Percentiles rank a stretch among this genome's conserved stretches.
Conservation (phyloP, 169 alveolate species). For the Nephromyces sp. region DNA sequence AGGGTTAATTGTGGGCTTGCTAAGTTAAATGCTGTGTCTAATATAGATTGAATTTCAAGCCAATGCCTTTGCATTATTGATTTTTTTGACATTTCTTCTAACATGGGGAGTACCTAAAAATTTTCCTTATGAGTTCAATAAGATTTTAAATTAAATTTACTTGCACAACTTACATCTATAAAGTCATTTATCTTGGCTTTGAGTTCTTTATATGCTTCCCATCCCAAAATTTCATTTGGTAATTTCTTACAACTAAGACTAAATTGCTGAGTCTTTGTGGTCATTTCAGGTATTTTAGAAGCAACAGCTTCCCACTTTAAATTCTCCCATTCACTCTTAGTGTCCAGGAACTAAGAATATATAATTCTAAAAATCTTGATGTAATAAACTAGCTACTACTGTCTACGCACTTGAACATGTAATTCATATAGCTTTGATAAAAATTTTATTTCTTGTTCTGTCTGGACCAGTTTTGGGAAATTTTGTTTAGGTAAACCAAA, state of each 20-base stretch:
- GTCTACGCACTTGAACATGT: slow-evolving; percentile 47
- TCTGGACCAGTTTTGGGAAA: slow-evolving; percentile 85
- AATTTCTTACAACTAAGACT: slow-evolving; percentile 74
- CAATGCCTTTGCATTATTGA: slow-evolving; percentile 86
- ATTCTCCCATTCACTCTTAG: slow-evolving; percentile 81
- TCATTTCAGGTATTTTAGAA: slow-evolving; percentile 73
- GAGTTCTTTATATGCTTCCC: slow-evolving; percentile 85
- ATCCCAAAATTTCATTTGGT: slow-evolving; percentile 82
- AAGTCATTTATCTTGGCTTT: slow-evolving; percentile 78
- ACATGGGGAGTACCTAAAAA: slow-evolving; percentile 67
- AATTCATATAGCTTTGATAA: slow-evolving; percentile 81
- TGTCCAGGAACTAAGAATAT: slow-evolving; percentile 78
- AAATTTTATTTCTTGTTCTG: slow-evolving; percentile 79
- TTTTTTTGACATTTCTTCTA: slow-evolving; percentile 75
- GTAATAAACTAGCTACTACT: no score
- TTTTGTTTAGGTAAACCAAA: slow-evolving; percentile 84
- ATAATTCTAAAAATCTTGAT: no score
- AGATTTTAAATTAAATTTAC: background rate
- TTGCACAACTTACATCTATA: slow-evolving; percentile 42
- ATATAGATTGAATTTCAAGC: slow-evolving; percentile 73
- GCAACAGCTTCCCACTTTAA: slow-evolving; percentile 78
- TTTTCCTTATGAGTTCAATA: slow-evolving; percentile 31
- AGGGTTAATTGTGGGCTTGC: slow-evolving; percentile 70
- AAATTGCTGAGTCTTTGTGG: slow-evolving; percentile 54
- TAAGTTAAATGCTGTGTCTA: slow-evolving; percentile 61